Evolutionary conservation across 2,329 filamentous ascomycete genomes (phyloP).

Genomic region (Neopestalotiopsis clavispora): DNA sequence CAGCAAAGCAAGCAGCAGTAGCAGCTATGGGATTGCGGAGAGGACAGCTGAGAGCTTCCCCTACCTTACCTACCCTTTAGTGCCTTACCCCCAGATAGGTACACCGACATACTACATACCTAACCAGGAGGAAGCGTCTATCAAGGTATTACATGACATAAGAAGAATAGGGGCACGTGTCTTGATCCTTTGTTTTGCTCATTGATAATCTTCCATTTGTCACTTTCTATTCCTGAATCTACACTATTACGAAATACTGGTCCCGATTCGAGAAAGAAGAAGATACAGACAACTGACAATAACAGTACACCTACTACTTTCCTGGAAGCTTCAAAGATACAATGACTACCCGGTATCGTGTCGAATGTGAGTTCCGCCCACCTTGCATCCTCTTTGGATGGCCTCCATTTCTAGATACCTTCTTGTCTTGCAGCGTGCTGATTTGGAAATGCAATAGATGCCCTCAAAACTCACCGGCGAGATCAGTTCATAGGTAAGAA

Average conservation of each 20-base stretch:
- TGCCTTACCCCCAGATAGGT: not conserved
- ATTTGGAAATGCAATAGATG: conserved; percentile 46
- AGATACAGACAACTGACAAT: not conserved
- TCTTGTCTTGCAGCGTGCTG: not conserved
- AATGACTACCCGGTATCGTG: conserved; percentile 70
- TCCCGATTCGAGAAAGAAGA: not conserved
- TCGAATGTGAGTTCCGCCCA: conserved; percentile 69
- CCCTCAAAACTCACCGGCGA: conserved; percentile 81
- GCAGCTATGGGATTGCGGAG: not conserved
- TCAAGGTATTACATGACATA: not conserved
- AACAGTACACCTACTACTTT: not conserved
- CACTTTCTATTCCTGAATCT: not conserved
- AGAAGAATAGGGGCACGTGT: not conserved
- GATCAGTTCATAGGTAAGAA: conserved; percentile 81
- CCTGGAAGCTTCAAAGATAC: conserved; percentile 23
- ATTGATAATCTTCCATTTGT: not conserved
- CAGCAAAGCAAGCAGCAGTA: not conserved
- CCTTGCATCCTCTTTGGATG: not conserved
- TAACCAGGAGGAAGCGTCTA: not conserved
- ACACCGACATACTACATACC: not conserved
- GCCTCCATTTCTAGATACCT: not conserved
- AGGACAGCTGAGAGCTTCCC: not conserved
- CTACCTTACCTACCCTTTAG: not conserved
- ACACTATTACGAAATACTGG: not conserved
- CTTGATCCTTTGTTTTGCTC: not conserved